A percentile compares a stretch with the other conserved stretches of the same genome.
Evolutionary conservation across 345 rosid genomes (phyloP).

Genomic region (Camelina laxa): DNA sequence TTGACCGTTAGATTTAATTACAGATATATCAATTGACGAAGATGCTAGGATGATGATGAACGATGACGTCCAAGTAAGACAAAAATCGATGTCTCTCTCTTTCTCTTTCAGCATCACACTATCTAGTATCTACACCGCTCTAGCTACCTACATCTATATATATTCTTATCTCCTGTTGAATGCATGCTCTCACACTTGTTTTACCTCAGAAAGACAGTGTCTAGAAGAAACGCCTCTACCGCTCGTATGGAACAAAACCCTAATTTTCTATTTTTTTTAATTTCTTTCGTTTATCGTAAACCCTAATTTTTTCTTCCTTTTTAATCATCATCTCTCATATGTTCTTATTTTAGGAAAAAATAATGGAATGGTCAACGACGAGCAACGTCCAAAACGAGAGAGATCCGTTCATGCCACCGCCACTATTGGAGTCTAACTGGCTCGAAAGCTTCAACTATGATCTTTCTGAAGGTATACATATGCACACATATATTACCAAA

Average conservation of each 20-base stretch:
- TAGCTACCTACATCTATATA: neutral
- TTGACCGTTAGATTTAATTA: neutral
- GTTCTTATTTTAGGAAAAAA: neutral
- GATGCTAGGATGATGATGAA: neutral
- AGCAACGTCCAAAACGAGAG: neutral
- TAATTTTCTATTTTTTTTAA: neutral
- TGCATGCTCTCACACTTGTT: constrained; percentile 35
- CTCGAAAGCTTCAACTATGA: constrained; percentile 58
- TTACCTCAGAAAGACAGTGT: constrained; percentile 38
- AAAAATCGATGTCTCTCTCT: constrained; percentile 23
- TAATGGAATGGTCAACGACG: constrained; percentile 21
- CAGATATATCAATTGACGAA: neutral
- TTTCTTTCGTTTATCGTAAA: neutral
- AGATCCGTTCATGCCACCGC: neutral
- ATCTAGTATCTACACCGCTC: no score
- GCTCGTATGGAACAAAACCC: constrained; percentile 33
- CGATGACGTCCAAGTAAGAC: constrained; percentile 39
- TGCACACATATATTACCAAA: constrained; percentile 17
- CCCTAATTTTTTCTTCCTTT: neutral
- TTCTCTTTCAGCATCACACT: no score
- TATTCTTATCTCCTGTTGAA: constrained; percentile 19
- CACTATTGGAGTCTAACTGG: constrained; percentile 42
- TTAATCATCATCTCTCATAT: neutral
- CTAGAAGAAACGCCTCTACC: constrained; percentile 36
- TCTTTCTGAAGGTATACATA: constrained; percentile 51